These are phyloP conservation scores for Triticum urartu DNA, from an alignment of 176 grass and related monocot species.

Conservation along the genomic window DNA sequence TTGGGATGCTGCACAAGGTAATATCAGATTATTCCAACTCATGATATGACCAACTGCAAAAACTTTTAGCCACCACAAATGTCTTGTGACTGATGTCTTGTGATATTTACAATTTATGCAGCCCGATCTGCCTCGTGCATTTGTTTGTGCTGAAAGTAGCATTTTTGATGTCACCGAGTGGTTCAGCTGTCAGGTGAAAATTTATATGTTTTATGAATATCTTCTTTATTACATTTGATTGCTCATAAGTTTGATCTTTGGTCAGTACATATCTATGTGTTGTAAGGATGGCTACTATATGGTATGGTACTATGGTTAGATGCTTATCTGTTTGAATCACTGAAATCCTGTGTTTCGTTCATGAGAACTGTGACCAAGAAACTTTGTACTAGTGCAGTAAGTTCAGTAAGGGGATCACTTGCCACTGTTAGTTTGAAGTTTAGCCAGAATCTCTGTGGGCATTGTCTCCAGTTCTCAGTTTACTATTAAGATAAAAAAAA, in stretches of 20 bases:
- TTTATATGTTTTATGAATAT: background rate
- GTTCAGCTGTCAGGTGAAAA: constrained; percentile 87
- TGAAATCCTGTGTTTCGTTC: background rate
- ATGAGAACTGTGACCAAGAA: background rate
- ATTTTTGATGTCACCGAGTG: constrained; percentile 97
- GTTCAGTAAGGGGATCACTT: background rate
- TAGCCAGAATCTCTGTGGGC: background rate
- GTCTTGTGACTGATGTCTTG: constrained; percentile 38
- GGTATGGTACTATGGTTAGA: background rate
- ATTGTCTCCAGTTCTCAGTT: background rate
- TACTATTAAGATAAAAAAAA: background rate
- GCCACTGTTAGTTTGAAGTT: background rate
- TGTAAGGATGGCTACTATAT: background rate
- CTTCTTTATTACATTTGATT: background rate
- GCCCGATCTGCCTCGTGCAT: constrained; percentile 70
- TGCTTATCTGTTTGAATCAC: background rate
- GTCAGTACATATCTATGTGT: background rate
- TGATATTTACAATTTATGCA: constrained; percentile 45
- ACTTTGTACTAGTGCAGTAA: background rate
- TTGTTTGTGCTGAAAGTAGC: constrained; percentile 89
- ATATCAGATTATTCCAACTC: constrained; percentile 9
- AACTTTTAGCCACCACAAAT: constrained; percentile 3
- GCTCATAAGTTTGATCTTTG: background rate
- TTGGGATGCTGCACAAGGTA: constrained; percentile 90
- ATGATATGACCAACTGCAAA: background rate